Evolutionary conservation across 2,329 filamentous ascomycete genomes (phyloP), one percentile per base, ranked within the genome.

Genomic region (Domatiomyces globalis): DNA sequence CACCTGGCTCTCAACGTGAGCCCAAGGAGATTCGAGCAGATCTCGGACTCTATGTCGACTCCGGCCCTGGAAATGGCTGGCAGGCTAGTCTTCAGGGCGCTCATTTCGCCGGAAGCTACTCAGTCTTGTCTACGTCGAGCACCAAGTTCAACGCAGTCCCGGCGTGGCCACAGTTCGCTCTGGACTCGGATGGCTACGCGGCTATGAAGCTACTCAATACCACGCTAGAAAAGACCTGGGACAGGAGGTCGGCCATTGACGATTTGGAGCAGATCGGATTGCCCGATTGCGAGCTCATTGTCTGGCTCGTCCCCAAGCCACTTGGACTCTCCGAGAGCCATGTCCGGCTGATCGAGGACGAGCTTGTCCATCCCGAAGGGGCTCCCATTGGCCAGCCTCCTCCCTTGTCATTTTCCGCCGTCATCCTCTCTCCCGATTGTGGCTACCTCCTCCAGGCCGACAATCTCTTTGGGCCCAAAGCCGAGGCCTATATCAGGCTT

Each of bases 131-230:
- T 1, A 95, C 90, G 0, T 90, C 88, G 46, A 95, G 88, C 66
- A 85, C 95, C 63, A 95, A 94, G 71, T 92, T 92, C 62, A 80
- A 84, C n/a, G 89, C 92, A 44, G 83, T 96, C 51, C 94, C 94
- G 65, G 85, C 83, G 2, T 71, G 96, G 46, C 89, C 92, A 22
- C 88, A 96, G 66, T 76, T 98, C 49, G 74, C 85, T 0, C 76
- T 86, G 15, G 77, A 75, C 5, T 63, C 70, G 19, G 68, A 72
- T 51, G 69, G 72, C 1, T 83, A 78, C 59, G 66, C 62, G 74
- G 77, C 54, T 74, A 80, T 69, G 66, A 83, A 70, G 62, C 70
- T 94, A 15, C 72, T 96, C 36, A 85, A 90, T 61, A 73, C 77
- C 57, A 89, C 85, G 0, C 71, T 95, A 12, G 76, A 79, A 18